Evolutionary conservation across 2,329 filamentous ascomycete genomes (phyloP).

Genomic region (Zymoseptoria brevis): DNA sequence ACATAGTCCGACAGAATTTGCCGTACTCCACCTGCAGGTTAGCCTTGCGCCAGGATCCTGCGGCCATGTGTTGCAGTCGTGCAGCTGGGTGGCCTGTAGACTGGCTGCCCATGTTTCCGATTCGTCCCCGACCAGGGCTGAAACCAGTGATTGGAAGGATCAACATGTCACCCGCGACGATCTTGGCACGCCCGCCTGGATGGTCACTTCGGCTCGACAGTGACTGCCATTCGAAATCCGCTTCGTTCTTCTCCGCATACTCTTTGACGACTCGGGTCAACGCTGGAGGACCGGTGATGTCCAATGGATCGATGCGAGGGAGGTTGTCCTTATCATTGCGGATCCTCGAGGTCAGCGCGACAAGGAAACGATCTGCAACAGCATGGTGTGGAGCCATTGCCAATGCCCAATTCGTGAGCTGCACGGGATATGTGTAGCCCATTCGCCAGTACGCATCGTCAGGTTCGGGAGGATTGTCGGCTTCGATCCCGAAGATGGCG

Average conservation of each 20-base stretch:
- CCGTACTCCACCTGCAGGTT: slow-evolving; percentile 3
- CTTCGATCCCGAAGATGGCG: slow-evolving; percentile 6
- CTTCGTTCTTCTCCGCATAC: not conserved
- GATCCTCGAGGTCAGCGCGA: not conserved
- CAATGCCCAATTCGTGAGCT: slow-evolving; percentile 7
- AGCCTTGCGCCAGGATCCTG: slow-evolving; percentile 3
- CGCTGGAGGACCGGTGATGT: slow-evolving; percentile 6
- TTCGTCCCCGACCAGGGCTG: slow-evolving; percentile 5
- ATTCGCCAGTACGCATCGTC: slow-evolving; percentile 6
- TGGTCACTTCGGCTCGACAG: not conserved
- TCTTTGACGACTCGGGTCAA: not conserved
- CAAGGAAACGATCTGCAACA: not conserved
- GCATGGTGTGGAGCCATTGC: slow-evolving; percentile 4
- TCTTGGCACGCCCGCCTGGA: not conserved
- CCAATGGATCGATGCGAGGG: slow-evolving; percentile 2
- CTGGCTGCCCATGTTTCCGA: slow-evolving; percentile 6
- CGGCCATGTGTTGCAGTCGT: slow-evolving; percentile 2
- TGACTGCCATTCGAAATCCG: slow-evolving; percentile 2
- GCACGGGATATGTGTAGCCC: slow-evolving; percentile 6
- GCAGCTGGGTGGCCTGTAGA: not conserved
- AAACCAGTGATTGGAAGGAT: slow-evolving; percentile 7
- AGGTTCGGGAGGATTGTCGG: slow-evolving; percentile 4
- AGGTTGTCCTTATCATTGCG: not conserved
- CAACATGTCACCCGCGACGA: slow-evolving; percentile 2
- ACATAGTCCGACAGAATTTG: slow-evolving; percentile 5